Conservation (phyloP, 768 basidiomycete species). For the Postia placenta region DNA sequence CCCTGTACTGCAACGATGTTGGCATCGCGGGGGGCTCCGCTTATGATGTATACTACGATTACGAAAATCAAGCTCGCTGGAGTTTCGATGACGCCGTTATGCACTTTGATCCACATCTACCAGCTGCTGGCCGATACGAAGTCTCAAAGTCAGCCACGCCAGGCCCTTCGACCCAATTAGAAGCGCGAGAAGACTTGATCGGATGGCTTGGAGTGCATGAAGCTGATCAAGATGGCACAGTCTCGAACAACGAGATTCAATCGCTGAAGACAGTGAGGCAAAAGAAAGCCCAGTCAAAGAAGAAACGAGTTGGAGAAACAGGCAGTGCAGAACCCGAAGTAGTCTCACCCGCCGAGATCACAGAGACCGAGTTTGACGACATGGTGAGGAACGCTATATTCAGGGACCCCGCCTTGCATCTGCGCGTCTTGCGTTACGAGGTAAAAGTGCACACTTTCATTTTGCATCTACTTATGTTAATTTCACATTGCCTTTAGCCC, state of each 20-base stretch:
- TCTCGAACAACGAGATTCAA: not conserved
- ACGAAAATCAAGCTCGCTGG: constrained; percentile 8
- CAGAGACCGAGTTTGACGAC: constrained; percentile 37
- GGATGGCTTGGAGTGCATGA: too few relatives aligned
- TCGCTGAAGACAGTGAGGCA: constrained; percentile 1
- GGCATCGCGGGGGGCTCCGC: not conserved
- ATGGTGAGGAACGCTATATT: constrained; percentile 37
- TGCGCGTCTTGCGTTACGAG: constrained; percentile 61
- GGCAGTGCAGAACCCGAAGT: not conserved
- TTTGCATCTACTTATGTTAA: too few relatives aligned
- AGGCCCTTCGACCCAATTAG: not conserved
- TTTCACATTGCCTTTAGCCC: constrained; percentile 50
- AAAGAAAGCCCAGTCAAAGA: constrained; percentile 11
- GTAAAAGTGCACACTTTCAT: too few relatives aligned
- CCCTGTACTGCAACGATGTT: not conserved
- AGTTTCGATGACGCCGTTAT: constrained; percentile 26
- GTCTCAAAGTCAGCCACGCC: not conserved
- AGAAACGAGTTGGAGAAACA: not conserved
- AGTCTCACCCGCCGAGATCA: too few relatives aligned
- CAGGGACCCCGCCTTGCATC: constrained; percentile 40
- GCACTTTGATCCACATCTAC: constrained; percentile 28
- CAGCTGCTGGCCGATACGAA: not conserved
- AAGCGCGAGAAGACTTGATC: too few relatives aligned
- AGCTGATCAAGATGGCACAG: too few relatives aligned
- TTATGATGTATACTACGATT: constrained; percentile 1